These are phyloP conservation scores for Penicillium capsulatum DNA, from an alignment of 2,329 filamentous ascomycete species.

Conservation along the genomic window DNA sequence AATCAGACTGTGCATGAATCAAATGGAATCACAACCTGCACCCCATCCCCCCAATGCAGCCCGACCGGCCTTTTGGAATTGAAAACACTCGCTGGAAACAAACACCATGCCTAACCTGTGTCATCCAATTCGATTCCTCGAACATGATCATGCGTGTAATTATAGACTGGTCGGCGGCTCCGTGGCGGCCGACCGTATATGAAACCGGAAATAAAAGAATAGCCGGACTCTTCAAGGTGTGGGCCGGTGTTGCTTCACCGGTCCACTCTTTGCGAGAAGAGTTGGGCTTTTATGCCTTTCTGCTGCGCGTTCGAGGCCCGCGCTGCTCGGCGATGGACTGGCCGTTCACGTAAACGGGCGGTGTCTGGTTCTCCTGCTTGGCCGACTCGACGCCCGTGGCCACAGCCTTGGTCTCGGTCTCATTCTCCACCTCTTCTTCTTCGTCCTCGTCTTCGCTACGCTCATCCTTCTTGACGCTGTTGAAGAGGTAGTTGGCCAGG, in stretches of 20 bases:
- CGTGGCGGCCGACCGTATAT: constrained; percentile 3
- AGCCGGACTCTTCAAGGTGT: neutral
- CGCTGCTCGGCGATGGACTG: constrained; percentile 29
- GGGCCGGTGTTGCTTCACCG: neutral
- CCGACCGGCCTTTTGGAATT: neutral
- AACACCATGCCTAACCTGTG: constrained; percentile 8
- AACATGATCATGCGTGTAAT: constrained; percentile 12
- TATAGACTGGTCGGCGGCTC: constrained; percentile 13
- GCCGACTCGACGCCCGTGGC: constrained; percentile 26
- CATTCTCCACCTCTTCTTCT: constrained; percentile 30
- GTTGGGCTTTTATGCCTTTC: constrained; percentile 14
- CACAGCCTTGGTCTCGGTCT: constrained; percentile 21
- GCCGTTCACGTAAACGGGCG: constrained; percentile 40
- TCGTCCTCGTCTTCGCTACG: constrained; percentile 45
- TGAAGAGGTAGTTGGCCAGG: constrained; percentile 41
- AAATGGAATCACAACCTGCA: constrained; percentile 9
- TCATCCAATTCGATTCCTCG: constrained; percentile 3
- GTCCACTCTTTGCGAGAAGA: neutral
- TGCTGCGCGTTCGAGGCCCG: constrained; percentile 24
- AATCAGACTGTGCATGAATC: constrained; percentile 13
- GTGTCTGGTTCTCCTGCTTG: constrained; percentile 31
- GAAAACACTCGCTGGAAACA: constrained; percentile 8
- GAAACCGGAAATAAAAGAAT: constrained; percentile 6
- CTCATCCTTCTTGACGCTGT: constrained; percentile 39
- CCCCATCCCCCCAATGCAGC: constrained; percentile 7